Percentiles rank a stretch among this genome's conserved stretches.
Conservation (phyloP, 169 alveolate species). For the Perkinsus chesapeaki region DNA sequence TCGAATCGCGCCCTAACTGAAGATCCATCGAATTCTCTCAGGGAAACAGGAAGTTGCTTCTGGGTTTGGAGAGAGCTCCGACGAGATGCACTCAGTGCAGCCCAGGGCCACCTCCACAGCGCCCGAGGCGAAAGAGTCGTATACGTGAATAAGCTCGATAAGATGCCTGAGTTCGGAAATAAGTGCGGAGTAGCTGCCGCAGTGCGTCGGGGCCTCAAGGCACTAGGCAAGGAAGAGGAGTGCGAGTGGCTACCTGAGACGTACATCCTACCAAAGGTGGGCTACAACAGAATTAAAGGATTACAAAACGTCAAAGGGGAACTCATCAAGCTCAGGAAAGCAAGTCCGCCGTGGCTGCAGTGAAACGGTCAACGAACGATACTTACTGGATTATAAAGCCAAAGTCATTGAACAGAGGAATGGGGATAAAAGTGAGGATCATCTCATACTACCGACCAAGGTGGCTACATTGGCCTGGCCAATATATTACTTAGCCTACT, state of each 20-base stretch:
- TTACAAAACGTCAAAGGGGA: background rate
- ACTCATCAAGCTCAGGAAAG: background rate
- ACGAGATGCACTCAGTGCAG: background rate
- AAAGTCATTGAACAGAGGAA: background rate
- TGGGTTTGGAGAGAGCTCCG: background rate
- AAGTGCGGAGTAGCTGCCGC: background rate
- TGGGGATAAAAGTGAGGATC: background rate
- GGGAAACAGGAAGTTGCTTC: background rate
- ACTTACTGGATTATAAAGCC: background rate
- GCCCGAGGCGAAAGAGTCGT: background rate
- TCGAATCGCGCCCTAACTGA: background rate
- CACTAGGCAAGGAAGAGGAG: background rate
- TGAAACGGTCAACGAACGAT: background rate
- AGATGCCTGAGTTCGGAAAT: background rate
- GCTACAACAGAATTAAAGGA: background rate
- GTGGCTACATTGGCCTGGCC: background rate
- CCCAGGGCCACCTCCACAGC: background rate
- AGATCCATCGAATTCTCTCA: background rate
- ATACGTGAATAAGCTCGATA: background rate
- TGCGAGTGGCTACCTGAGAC: background rate
- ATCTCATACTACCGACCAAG: background rate
- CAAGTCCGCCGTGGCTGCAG: background rate
- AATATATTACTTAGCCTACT: background rate
- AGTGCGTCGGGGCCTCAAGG: background rate
- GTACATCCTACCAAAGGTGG: background rate